Evolutionary conservation across 2,329 filamentous ascomycete species (phyloP).

Genomic region (Tolypocladium amazonense): DNA sequence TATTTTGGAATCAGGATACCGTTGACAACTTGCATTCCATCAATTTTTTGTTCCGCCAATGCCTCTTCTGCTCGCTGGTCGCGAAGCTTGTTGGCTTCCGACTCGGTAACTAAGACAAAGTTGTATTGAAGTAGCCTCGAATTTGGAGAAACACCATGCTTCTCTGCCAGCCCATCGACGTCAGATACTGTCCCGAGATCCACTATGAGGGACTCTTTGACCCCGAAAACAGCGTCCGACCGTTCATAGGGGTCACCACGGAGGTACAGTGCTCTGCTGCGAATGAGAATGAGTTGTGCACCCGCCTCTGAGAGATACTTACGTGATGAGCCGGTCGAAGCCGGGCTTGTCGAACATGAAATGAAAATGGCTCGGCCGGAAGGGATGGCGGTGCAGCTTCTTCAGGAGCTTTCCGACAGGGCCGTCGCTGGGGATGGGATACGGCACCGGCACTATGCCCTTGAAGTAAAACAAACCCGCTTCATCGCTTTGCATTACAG

Average conservation of each 20-base stretch:
- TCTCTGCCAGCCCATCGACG: not conserved
- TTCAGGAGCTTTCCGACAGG: not conserved
- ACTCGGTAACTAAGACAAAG: not conserved
- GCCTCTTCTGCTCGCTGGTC: not conserved
- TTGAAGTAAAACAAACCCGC: not conserved
- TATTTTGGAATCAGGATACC: not conserved
- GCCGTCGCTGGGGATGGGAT: not conserved
- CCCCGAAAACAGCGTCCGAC: not conserved
- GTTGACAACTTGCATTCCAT: not conserved
- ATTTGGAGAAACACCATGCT: not conserved
- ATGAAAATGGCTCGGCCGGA: not conserved
- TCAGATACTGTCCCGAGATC: not conserved
- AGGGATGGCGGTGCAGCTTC: not conserved
- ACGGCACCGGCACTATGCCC: not conserved
- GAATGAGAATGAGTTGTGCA: not conserved
- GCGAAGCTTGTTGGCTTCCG: not conserved
- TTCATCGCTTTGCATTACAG: not conserved
- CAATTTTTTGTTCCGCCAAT: not conserved
- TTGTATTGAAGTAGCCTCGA: not conserved
- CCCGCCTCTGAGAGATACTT: not conserved
- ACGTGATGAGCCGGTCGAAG: not conserved
- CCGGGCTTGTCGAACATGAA: not conserved
- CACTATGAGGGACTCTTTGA: not conserved
- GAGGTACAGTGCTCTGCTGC: not conserved
- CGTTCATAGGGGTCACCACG: not conserved